Percentiles rank a stretch among this genome's conserved stretches.
Conservation (phyloP, 331 rosid genomes). For the Dryas integrifolia region DNA sequence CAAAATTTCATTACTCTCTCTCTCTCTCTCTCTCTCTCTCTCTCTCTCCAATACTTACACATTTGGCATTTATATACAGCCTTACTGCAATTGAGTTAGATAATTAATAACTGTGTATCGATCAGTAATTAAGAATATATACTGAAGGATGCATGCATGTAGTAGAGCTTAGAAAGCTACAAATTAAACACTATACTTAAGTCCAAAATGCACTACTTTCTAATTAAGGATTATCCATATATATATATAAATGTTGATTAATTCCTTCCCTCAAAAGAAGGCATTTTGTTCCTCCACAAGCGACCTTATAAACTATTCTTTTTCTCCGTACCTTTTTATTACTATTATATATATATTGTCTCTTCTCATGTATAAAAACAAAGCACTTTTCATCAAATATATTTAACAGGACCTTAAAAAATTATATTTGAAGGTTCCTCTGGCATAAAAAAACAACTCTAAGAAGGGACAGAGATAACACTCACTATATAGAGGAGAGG, state of each 20-base stretch:
- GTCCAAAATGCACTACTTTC: constrained; percentile 17
- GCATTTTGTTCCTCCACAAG: constrained; percentile 8
- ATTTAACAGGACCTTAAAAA: constrained; percentile 23
- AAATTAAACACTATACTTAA: not conserved
- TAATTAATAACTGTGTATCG: not conserved
- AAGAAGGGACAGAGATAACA: constrained; percentile 17
- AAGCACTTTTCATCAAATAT: constrained; percentile 1
- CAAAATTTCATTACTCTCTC: not conserved
- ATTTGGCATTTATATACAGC: too few species aligned
- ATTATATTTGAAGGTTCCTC: constrained; percentile 17
- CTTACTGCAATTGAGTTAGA: too few species aligned
- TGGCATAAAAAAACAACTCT: constrained; percentile 2
- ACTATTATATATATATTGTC: constrained; percentile 16
- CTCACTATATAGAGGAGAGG: constrained; percentile 28
- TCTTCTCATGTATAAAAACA: constrained; percentile 18
- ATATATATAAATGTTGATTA: not conserved
- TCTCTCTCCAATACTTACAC: too few species aligned
- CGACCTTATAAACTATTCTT: constrained; percentile 20
- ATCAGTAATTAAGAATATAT: not conserved
- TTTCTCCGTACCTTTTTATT: not conserved
- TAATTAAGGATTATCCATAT: constrained; percentile 25
- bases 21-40: not conserved
- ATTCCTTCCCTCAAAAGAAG: constrained; percentile 14
- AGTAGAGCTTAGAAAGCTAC: too few species aligned
- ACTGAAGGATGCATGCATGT: too few species aligned